A percentile compares a stretch with the other conserved stretches of the same genome.
phyloP scores from a whole-genome alignment of 805 yeast genomes.

The Schwanniomyces sp. region DNA sequence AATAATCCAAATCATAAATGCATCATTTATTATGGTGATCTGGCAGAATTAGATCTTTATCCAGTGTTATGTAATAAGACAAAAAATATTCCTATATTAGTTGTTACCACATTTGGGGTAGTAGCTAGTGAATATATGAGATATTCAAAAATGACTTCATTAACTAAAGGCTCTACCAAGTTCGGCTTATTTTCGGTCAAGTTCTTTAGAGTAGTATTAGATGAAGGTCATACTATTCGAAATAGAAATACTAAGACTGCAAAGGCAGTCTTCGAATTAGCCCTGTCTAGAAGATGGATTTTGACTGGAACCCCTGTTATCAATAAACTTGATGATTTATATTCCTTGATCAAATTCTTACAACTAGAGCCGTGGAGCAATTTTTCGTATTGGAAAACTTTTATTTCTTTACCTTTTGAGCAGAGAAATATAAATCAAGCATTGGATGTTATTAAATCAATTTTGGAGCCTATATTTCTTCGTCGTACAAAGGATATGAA shows the following conservation, averaged over 20 bases:
- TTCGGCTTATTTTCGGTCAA: constrained; percentile 69
- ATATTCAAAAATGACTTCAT: constrained; percentile 26
- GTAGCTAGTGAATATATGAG: constrained; percentile 72
- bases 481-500: constrained; percentile 87
- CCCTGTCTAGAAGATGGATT: constrained; percentile 72
- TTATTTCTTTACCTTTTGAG: constrained; percentile 81
- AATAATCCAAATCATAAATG: constrained; percentile 44
- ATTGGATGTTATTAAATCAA: constrained; percentile 78
- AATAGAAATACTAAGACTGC: constrained; percentile 79
- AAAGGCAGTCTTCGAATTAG: constrained; percentile 68
- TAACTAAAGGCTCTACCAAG: constrained; percentile 19
- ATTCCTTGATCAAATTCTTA: constrained; percentile 70
- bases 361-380: constrained; percentile 89
- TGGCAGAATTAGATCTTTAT: constrained; percentile 50
- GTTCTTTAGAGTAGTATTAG: constrained; percentile 75
- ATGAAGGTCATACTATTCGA: constrained; percentile 89
- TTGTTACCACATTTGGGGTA: constrained; percentile 87
- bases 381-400: constrained; percentile 82
- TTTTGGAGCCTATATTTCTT: constrained; percentile 77
- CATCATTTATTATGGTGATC: constrained; percentile 75
- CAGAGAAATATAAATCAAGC: constrained; percentile 69
- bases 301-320: constrained; percentile 93
- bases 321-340: constrained; percentile 83
- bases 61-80: constrained; percentile 37
- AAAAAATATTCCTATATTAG: constrained; percentile 59